Conservation (phyloP, 2,329 filamentous ascomycete genomes). For the Cyclaneusma minus region DNA sequence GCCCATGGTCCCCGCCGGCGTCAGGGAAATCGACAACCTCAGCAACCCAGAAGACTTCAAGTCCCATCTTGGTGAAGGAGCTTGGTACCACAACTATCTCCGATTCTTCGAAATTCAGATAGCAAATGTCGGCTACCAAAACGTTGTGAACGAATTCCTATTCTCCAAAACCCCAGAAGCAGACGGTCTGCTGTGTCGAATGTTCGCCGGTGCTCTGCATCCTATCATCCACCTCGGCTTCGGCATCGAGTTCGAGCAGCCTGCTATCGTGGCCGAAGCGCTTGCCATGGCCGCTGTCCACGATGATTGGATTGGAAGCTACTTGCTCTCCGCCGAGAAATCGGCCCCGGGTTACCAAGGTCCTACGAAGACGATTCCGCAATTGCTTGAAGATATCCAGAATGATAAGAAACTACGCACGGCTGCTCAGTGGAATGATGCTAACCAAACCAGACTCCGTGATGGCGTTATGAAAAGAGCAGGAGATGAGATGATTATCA, state of each 20-base stretch:
- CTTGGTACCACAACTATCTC: constrained; percentile 60
- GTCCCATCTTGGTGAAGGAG: constrained; percentile 43
- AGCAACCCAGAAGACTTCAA: constrained; percentile 36
- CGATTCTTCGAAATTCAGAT: constrained; percentile 65
- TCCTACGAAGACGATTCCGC: constrained; percentile 29
- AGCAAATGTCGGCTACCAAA: constrained; percentile 42
- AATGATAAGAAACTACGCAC: constrained; percentile 37
- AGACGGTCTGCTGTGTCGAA: constrained; percentile 51
- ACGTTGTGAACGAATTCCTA: constrained; percentile 48
- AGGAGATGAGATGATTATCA: constrained; percentile 42
- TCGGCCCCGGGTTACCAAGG: constrained; percentile 17
- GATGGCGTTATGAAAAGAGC: constrained; percentile 54
- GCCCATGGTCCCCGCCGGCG: constrained; percentile 28
- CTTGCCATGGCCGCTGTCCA: constrained; percentile 67
- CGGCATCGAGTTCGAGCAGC: constrained; percentile 69
- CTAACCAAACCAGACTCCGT: constrained; percentile 46
- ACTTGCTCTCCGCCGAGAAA: constrained; percentile 38
- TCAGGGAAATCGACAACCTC: constrained; percentile 31
- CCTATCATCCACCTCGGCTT: constrained; percentile 78
- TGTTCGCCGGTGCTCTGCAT: constrained; percentile 59
- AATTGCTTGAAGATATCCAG: constrained; percentile 45
- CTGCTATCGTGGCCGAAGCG: constrained; percentile 64
- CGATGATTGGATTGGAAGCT: constrained; percentile 33
- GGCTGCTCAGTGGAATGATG: constrained; percentile 29
- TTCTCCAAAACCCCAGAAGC: constrained; percentile 50